Evolutionary conservation across 2,329 filamentous ascomycete species (phyloP).

Genomic region (Drechslera avenae): DNA sequence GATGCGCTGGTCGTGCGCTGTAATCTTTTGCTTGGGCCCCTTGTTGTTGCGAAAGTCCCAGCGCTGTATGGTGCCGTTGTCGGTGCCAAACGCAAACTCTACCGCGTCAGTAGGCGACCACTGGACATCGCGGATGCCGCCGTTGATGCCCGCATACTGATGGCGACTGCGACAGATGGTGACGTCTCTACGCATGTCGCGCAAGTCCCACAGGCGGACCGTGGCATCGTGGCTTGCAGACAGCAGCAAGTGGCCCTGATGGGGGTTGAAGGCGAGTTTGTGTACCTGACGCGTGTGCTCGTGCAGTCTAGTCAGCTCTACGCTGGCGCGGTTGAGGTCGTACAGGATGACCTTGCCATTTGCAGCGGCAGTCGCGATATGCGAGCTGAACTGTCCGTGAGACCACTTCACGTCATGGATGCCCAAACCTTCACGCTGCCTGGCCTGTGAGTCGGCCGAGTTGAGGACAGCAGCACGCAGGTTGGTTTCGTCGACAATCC

Average conservation of each 20-base stretch:
- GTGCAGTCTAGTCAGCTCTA: constrained; percentile 66
- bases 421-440: constrained; percentile 63
- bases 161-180: constrained; percentile 61
- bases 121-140: constrained; percentile 66
- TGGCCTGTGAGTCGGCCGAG: constrained; percentile 56
- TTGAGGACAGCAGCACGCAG: constrained; percentile 65
- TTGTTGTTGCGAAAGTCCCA: constrained; percentile 67
- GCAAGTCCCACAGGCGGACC: constrained; percentile 68
- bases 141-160: constrained; percentile 62
- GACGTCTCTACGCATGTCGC: constrained; percentile 58
- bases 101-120: constrained; percentile 68
- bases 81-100: constrained; percentile 68
- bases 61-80: constrained; percentile 66
- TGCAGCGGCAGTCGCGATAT: constrained; percentile 67
- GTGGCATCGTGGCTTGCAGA: constrained; percentile 70
- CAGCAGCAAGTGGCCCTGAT: constrained; percentile 63
- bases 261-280: constrained; percentile 68
- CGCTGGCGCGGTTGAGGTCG: constrained; percentile 64
- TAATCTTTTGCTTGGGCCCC: constrained; percentile 63
- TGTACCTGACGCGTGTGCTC: constrained; percentile 70
- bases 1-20: constrained; percentile 62
- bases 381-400: constrained; percentile 63
- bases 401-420: constrained; percentile 72
- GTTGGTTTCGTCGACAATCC: constrained; percentile 67
- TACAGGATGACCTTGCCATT: constrained; percentile 70